Percentiles rank a stretch among this genome's conserved stretches.
Conservation (phyloP, 2,329 filamentous ascomycete genomes). For the Pseudomassariella vexata region DNA sequence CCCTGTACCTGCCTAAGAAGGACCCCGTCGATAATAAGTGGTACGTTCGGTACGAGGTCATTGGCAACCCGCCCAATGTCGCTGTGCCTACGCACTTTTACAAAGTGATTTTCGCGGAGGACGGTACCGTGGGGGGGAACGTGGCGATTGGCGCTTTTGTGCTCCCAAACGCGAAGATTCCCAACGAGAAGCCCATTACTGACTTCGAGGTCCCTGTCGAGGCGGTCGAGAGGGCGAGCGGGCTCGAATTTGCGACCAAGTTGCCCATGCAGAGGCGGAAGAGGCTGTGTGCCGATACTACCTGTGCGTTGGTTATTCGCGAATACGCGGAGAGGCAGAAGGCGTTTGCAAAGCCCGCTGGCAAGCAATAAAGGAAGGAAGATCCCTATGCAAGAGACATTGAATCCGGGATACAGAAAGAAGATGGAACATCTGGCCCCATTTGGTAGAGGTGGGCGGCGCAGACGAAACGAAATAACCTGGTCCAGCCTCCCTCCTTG, state of each 20-base stretch:
- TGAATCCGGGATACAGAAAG: too few species aligned
- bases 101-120: conserved; percentile 96
- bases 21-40: conserved; percentile 85
- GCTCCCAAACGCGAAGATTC: conserved; percentile 82
- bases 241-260: conserved; percentile 82
- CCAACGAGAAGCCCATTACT: conserved; percentile 77
- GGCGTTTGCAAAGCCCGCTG: conserved; percentile 43
- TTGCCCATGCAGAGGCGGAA: conserved; percentile 68
- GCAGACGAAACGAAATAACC: too few species aligned
- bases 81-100: conserved; percentile 98
- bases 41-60: conserved; percentile 93
- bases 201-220: conserved; percentile 96
- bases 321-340: conserved; percentile 66
- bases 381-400: too few species aligned
- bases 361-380: too few species aligned
- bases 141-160: conserved; percentile 94
- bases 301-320: conserved; percentile 74
- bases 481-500: too few species aligned
- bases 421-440: conserved; percentile 4
- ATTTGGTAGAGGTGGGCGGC: too few species aligned
- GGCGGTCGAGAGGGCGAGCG: conserved; percentile 84
- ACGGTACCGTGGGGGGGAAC: conserved; percentile 55
- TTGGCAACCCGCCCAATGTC: conserved; percentile 86
- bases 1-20: conserved; percentile 82
- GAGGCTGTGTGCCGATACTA: conserved; percentile 79